Evolutionary conservation across 805 yeast genomes (phyloP).

Genomic region (Isabelozyma gotoi): DNA sequence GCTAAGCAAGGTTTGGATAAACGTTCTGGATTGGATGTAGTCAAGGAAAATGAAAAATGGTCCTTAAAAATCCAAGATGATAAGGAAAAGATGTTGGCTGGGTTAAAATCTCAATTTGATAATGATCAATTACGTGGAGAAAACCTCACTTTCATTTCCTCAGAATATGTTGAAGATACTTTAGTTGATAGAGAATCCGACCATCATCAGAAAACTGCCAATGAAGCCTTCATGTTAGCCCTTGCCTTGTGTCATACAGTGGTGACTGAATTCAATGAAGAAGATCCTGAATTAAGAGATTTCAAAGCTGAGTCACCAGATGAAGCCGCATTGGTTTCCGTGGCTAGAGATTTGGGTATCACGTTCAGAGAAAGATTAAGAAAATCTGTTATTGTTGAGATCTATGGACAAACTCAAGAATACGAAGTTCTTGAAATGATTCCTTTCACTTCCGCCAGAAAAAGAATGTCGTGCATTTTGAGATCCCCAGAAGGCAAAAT

Average conservation of each 20-base stretch:
- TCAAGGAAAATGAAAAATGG: conserved; percentile 45
- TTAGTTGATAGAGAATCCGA: conserved; percentile 16
- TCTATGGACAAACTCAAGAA: conserved; percentile 45
- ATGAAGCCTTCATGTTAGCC: conserved; percentile 60
- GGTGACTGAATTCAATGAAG: conserved; percentile 51
- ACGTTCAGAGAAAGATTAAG: conserved; percentile 56
- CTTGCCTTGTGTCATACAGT: conserved; percentile 77
- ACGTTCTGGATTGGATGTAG: conserved; percentile 62
- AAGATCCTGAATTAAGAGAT: conserved; percentile 40
- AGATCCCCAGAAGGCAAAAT: conserved; percentile 41
- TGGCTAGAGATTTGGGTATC: conserved; percentile 72
- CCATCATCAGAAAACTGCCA: conserved; percentile 41
- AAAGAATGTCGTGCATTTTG: conserved; percentile 77
- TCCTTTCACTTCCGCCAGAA: conserved; percentile 69
- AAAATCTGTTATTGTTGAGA: conserved; percentile 41
- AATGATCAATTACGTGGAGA: conserved; percentile 53
- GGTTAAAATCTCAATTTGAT: conserved; percentile 25
- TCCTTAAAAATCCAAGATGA: conserved; percentile 41
- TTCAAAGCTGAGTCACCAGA: conserved; percentile 84
- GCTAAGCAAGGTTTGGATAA: conserved; percentile 72
- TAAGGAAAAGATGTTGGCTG: conserved; percentile 45
- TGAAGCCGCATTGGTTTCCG: conserved; percentile 77
- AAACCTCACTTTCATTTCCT: conserved; percentile 61
- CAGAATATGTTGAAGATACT: conserved; percentile 56
- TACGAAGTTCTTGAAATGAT: conserved; percentile 55